phyloP scores from a whole-genome alignment of 495 filamentous ascomycete species.

The Penicillium daleae region DNA sequence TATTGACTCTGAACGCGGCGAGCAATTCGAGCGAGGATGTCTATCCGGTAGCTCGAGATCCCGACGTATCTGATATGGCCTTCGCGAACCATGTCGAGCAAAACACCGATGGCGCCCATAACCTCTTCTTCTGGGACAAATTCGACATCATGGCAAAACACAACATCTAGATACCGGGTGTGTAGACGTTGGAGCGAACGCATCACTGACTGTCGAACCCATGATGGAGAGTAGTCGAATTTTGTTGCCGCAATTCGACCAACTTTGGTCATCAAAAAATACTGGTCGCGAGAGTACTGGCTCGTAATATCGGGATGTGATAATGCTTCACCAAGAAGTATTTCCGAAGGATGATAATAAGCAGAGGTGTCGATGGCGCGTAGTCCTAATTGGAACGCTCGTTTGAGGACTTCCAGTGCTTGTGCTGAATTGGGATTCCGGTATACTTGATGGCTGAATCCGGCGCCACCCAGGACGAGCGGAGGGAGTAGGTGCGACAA shows the following conservation, averaged over 20 bases:
- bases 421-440: slow-evolving; percentile 67
- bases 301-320: slow-evolving; percentile 51
- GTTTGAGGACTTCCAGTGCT: slow-evolving; percentile 68
- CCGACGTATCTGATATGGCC: slow-evolving; percentile 76
- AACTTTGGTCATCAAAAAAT: slow-evolving; percentile 64
- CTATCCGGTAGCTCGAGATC: slow-evolving; percentile 79
- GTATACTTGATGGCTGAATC: slow-evolving; percentile 85
- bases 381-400: slow-evolving; percentile 71
- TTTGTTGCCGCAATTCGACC: slow-evolving; percentile 54
- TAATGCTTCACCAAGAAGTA: slow-evolving; percentile 75
- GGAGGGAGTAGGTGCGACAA: slow-evolving; percentile 27
- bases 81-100: slow-evolving; percentile 67
- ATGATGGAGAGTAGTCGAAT: slow-evolving; percentile 61
- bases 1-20: slow-evolving; percentile 65
- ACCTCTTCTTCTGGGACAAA: slow-evolving; percentile 59
- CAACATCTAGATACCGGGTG: slow-evolving; percentile 62
- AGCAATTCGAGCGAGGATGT: slow-evolving; percentile 64
- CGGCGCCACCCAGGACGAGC: slow-evolving; percentile 79
- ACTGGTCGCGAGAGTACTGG: slow-evolving; percentile 53
- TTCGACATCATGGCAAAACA: slow-evolving; percentile 69
- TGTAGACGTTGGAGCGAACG: slow-evolving; percentile 54
- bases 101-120: slow-evolving; percentile 58
- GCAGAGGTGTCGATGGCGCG: slow-evolving; percentile 86
- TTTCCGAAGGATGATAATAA: slow-evolving; percentile 88
- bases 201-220: slow-evolving; percentile 55